Evolutionary conservation across 345 rosid species (phyloP), one percentile per base, ranked within the genome.

Genomic region (Durio zibethinus): DNA sequence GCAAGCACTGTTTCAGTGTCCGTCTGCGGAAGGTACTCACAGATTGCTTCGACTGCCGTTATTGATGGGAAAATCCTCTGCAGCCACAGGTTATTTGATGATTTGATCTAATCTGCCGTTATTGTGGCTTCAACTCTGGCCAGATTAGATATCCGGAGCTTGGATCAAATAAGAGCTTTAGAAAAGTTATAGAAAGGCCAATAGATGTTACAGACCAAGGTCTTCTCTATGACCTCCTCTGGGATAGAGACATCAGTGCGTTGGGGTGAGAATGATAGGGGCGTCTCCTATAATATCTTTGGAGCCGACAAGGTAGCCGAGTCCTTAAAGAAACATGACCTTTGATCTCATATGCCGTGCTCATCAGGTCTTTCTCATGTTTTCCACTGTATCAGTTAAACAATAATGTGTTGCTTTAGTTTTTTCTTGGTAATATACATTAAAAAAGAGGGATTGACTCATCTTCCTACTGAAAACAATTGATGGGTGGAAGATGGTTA

Each of bases 251-350:
- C 52, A 69, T 84, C 31, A 63, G 59, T 54, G 87, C 36, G 86
- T 0, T 87, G 88, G 90, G 87, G 84, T 0, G 87, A 82, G 81
- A 87, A 83, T 45, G 90, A 87, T 14, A 77, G 90, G 73, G 87
- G 90, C 1, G 90, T 87, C 35, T 87, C 88, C 12, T 87, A 59
- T 25, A 85, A 59, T 25, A 85, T 83, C 7, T 85, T 85, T 16
- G 90, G 88, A 31, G 79, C 87, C 3, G 88, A 87, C 63, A 82
- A 75, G 67, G 87, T 87, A 10, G 78, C 81, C 0, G 88, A 82
- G 76, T 87, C 85, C 79, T 76, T 85, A 54, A 78, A 73, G 79
- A 87, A 82, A 59, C 86, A 82, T 5, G 85, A 85, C 45, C 84
- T 83, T n/a, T 1, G 90, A 87, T 76, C 85, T 83, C 71, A 65